phyloP scores from a whole-genome alignment of 176 grass and related monocot genomes.

The Secale cereale region DNA sequence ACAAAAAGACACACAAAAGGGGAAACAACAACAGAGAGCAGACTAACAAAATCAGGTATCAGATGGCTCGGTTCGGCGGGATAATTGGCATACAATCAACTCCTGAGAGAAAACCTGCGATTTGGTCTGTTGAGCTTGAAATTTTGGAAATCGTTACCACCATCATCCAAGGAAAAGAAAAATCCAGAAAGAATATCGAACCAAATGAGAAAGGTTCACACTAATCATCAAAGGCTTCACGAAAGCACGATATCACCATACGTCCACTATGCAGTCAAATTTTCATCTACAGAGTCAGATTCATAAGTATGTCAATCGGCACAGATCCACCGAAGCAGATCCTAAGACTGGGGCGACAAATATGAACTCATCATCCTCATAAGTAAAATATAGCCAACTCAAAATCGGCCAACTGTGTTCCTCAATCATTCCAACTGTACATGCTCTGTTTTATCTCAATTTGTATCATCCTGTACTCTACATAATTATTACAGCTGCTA shows the following conservation, averaged over 20 bases:
- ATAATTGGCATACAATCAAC: constrained; percentile 76
- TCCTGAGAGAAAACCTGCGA: constrained; percentile 50
- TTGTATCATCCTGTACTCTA: too few species aligned
- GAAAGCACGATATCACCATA: too few species aligned
- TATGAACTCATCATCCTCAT: neutral
- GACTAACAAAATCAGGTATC: neutral
- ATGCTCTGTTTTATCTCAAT: too few species aligned
- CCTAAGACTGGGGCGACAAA: constrained; percentile 13
- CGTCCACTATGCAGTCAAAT: too few species aligned
- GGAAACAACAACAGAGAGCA: neutral
- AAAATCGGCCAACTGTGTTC: too few species aligned
- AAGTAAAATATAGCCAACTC: too few species aligned
- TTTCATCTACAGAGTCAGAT: neutral
- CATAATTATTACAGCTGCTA: too few species aligned
- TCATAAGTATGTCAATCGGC: neutral
- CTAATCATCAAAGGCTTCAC: too few species aligned
- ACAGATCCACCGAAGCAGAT: neutral
- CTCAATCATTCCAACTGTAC: too few species aligned
- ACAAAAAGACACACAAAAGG: too few species aligned
- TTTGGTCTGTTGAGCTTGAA: constrained; percentile 99
- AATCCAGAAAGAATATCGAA: neutral
- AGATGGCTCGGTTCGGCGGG: constrained; percentile 78
- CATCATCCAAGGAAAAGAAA: neutral
- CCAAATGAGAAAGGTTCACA: too few species aligned
- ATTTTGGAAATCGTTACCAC: neutral